phyloP scores from a whole-genome alignment of 1,139 yeast species.

The Sugiyamaella novakii region DNA sequence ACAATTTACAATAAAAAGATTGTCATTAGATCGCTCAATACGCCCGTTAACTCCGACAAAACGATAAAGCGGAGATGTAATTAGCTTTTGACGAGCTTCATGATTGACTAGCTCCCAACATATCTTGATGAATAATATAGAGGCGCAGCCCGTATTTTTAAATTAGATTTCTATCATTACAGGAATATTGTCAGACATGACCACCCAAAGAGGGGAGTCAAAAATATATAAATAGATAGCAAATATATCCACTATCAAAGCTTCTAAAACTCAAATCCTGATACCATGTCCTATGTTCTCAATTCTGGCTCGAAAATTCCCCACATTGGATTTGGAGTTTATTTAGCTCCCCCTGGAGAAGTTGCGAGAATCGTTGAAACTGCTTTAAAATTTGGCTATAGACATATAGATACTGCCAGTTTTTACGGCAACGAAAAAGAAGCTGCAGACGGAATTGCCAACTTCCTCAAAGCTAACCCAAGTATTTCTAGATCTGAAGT shows the following conservation, averaged over 20 bases:
- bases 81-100: too few species aligned
- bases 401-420: slow-evolving; percentile 63
- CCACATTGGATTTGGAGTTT: slow-evolving; percentile 60
- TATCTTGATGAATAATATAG: too few species aligned
- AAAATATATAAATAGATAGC: not conserved
- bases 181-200: too few species aligned
- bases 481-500: slow-evolving; percentile 53
- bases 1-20: too few species aligned
- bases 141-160: not conserved
- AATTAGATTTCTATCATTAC: too few species aligned
- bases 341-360: slow-evolving; percentile 47
- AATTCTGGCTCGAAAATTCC: slow-evolving; percentile 50
- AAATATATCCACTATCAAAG: not conserved
- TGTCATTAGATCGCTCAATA: too few species aligned
- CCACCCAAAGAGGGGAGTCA: not conserved
- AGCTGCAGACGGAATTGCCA: slow-evolving; percentile 58
- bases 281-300: slow-evolving; percentile 26
- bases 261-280: not conserved
- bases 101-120: too few species aligned
- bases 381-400: slow-evolving; percentile 53
- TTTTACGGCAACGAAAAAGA: slow-evolving; percentile 56
- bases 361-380: slow-evolving; percentile 49
- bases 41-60: too few species aligned
- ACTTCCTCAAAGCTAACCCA: slow-evolving; percentile 56
- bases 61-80: too few species aligned